Evolutionary conservation across 768 basidiomycete species (phyloP).

Genomic region (Leccinellum rugosiceps): DNA sequence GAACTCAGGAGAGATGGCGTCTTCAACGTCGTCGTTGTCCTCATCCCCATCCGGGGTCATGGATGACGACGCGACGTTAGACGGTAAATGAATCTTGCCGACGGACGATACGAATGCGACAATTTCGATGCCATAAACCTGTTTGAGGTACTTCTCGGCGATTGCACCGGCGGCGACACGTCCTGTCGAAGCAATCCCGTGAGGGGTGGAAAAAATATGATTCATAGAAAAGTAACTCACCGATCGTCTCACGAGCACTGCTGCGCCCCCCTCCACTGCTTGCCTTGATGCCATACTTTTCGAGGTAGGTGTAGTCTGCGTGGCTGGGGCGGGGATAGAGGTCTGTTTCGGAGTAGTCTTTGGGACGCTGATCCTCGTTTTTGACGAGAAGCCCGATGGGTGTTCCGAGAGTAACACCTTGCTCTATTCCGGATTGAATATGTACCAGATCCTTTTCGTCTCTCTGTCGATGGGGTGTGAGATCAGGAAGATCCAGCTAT

Average conservation of each 20-base stretch:
- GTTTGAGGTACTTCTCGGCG: conserved; percentile 90
- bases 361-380: conserved; percentile 97
- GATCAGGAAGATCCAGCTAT: not conserved
- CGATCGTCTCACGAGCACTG: conserved; percentile 95
- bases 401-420: conserved; percentile 93
- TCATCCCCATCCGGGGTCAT: conserved; percentile 44
- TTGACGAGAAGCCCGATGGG: conserved; percentile 95
- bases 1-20: conserved; percentile 83
- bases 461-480: conserved; percentile 50
- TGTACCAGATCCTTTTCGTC: conserved; percentile 95
- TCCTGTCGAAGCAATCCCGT: conserved; percentile 41
- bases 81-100: conserved; percentile 84
- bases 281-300: conserved; percentile 97
- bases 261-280: conserved; percentile 95
- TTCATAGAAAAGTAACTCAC: conserved; percentile 37
- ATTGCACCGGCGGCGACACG: conserved; percentile 98
- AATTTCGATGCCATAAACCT: conserved; percentile 87
- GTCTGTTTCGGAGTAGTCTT: conserved; percentile 98
- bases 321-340: conserved; percentile 96
- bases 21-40: conserved; percentile 61
- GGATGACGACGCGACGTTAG: conserved; percentile 41
- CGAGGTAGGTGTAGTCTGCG: conserved; percentile 96
- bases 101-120: conserved; percentile 97
- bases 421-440: conserved; percentile 91
- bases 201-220: not conserved